phyloP scores from a whole-genome alignment of 768 basidiomycete species.

The Hortiboletus campestris region DNA sequence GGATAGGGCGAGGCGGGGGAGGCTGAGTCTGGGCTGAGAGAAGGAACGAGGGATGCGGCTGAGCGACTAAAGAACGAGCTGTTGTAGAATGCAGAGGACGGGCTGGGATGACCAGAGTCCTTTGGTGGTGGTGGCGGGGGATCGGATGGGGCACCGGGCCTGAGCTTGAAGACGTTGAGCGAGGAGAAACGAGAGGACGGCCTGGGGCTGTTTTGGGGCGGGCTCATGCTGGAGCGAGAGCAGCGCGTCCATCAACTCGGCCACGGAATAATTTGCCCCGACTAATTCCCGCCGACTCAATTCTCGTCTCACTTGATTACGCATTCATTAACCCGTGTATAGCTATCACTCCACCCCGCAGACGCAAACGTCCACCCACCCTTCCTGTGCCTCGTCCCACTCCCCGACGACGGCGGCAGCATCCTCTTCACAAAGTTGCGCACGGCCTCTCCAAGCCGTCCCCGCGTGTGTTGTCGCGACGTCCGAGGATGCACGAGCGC shows the following conservation, averaged over 20 bases:
- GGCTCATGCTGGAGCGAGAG: slow-evolving; percentile 2
- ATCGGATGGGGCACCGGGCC: background rate
- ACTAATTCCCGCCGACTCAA: too few relatives aligned
- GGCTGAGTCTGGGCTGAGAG: slow-evolving; percentile 23
- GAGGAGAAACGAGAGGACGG: slow-evolving; percentile 41
- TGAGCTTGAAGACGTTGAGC: slow-evolving; percentile 43
- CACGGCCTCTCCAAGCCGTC: slow-evolving; percentile 21
- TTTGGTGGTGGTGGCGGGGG: slow-evolving; percentile 59
- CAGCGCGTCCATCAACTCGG: too few relatives aligned
- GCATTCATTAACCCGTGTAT: too few relatives aligned
- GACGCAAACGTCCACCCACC: slow-evolving; percentile 14
- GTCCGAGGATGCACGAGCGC: background rate
- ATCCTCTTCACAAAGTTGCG: slow-evolving; percentile 24
- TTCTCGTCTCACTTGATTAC: too few relatives aligned
- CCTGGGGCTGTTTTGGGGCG: slow-evolving; percentile 11
- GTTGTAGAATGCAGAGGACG: slow-evolving; percentile 20
- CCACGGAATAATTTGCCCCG: too few relatives aligned
- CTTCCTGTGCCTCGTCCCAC: too few relatives aligned
- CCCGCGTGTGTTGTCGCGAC: slow-evolving; percentile 1
- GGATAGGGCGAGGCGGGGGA: too few relatives aligned
- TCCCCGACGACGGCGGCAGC: slow-evolving; percentile 1
- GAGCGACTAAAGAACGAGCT: slow-evolving; percentile 42
- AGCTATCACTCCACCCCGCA: too few relatives aligned
- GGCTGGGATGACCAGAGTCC: slow-evolving; percentile 39
- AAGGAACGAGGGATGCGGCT: slow-evolving; percentile 46